Conservation (phyloP, 352 stramenopile species). For the Phytophthora citricola region DNA sequence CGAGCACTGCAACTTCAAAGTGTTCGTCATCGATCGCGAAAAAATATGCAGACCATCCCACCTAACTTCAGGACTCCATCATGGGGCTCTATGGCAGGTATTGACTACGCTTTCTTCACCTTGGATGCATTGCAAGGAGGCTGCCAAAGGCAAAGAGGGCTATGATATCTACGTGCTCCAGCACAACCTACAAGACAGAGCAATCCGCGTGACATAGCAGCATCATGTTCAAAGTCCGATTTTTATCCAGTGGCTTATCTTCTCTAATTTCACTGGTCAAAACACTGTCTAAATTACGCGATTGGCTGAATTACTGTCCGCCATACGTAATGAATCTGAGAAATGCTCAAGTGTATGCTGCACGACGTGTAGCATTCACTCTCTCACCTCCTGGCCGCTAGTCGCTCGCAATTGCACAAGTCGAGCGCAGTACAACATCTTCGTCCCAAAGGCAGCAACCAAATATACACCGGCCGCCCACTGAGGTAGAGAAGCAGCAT, state of each 20-base stretch:
- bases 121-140: not conserved
- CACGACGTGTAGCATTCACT: constrained; percentile 8
- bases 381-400: constrained; percentile 12
- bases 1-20: constrained; percentile 10
- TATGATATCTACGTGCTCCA: not conserved
- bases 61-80: constrained; percentile 14
- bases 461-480: not conserved
- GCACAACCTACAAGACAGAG: not conserved
- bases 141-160: not conserved
- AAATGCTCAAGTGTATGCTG: constrained; percentile 14
- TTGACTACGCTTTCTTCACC: not conserved
- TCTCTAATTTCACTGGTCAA: constrained; percentile 1
- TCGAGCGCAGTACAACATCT: not conserved
- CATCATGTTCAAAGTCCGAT: constrained; percentile 17
- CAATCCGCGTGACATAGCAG: constrained; percentile 12
- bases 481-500: constrained; percentile 4
- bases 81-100: no score
- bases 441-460: no score
- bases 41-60: constrained; percentile 10
- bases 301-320: not conserved
- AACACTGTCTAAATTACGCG: not conserved
- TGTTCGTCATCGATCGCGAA: constrained; percentile 10
- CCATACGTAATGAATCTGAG: constrained; percentile 18
- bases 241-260: constrained; percentile 19
- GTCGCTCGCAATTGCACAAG: constrained; percentile 20